phyloP scores from a whole-genome alignment of 441 rosid species.

The Macaranga tanarius region DNA sequence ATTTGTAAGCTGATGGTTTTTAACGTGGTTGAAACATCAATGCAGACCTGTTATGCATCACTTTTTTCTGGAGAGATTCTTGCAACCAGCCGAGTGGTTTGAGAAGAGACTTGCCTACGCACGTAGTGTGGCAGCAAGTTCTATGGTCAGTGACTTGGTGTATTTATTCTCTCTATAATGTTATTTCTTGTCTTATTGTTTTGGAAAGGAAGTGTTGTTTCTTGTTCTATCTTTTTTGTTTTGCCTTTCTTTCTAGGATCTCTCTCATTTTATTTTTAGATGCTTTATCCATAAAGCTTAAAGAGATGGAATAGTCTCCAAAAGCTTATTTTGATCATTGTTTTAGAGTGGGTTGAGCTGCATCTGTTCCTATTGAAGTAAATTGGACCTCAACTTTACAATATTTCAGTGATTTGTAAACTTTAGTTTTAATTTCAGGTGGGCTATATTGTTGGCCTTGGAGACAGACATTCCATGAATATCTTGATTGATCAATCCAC shows the following conservation, averaged over 20 bases:
- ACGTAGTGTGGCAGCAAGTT: slow-evolving; percentile 92
- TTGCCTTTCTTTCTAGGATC: not conserved
- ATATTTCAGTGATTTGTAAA: slow-evolving; percentile 6
- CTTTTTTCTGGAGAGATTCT: slow-evolving; percentile 87
- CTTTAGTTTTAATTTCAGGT: slow-evolving; percentile 52
- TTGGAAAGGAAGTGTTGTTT: not conserved
- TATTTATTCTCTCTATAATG: slow-evolving; percentile 3
- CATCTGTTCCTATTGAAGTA: not conserved
- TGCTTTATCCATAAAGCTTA: no score
- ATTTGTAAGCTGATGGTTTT: slow-evolving; percentile 16
- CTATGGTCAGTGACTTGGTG: slow-evolving; percentile 78
- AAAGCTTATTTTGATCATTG: slow-evolving; percentile 1
- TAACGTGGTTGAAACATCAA: slow-evolving; percentile 28
- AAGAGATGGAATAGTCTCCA: not conserved
- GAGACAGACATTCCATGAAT: slow-evolving; percentile 96
- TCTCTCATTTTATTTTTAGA: not conserved
- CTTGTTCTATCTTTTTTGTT: not conserved
- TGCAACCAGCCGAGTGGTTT: slow-evolving; percentile 98
- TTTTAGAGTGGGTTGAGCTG: not conserved
- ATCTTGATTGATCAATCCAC: slow-evolving; percentile 92
- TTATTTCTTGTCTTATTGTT: not conserved
- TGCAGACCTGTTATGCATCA: slow-evolving; percentile 97
- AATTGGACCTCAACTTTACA: slow-evolving; percentile 4
- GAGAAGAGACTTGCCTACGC: slow-evolving; percentile 98
- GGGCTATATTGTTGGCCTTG: slow-evolving; percentile 98